A percentile compares a stretch with the other conserved stretches of the same genome.
These are phyloP conservation scores for Sarocladiaceae sp. DNA, from an alignment of 2,329 filamentous ascomycete genomes.

Conservation along the genomic window DNA sequence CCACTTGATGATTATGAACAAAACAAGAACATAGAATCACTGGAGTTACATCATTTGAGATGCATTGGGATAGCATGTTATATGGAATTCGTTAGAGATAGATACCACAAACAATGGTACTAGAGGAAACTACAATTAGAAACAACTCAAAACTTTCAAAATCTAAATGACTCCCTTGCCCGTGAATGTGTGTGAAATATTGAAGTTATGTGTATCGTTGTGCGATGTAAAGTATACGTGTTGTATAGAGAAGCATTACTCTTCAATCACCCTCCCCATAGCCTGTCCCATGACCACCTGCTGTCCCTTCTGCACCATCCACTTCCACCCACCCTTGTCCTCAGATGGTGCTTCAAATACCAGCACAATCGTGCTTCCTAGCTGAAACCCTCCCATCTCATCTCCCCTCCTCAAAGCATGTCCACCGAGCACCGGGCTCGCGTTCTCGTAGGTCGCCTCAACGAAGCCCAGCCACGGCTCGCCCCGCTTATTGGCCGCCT, in stretches of 20 bases:
- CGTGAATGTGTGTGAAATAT: neutral
- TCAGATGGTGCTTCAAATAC: constrained; percentile 88
- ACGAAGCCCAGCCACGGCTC: constrained; percentile 87
- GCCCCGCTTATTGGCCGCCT: constrained; percentile 68
- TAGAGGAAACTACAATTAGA: too few species aligned
- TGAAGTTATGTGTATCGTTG: neutral
- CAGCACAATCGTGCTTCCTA: constrained; percentile 90
- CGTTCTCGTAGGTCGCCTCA: constrained; percentile 81
- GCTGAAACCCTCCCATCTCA: constrained; percentile 97
- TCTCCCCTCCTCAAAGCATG: constrained; percentile 83
- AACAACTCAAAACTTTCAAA: neutral
- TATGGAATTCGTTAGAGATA: neutral
- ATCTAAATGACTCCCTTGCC: too few species aligned
- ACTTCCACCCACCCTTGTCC: constrained; percentile 67
- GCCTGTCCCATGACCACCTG: constrained; percentile 85
- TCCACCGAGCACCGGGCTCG: constrained; percentile 74
- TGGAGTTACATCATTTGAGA: neutral
- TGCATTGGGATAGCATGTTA: neutral
- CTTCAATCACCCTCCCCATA: constrained; percentile 68
- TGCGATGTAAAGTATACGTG: neutral
- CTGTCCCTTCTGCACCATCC: constrained; percentile 84
- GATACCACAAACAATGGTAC: neutral
- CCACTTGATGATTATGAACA: constrained; percentile 11
- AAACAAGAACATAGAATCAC: constrained; percentile 9
- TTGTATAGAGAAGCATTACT: constrained; percentile 18